Base-by-base conservation (phyloP, 2,329 filamentous ascomycete species). In the Malbranchea zuffiana region DNA sequence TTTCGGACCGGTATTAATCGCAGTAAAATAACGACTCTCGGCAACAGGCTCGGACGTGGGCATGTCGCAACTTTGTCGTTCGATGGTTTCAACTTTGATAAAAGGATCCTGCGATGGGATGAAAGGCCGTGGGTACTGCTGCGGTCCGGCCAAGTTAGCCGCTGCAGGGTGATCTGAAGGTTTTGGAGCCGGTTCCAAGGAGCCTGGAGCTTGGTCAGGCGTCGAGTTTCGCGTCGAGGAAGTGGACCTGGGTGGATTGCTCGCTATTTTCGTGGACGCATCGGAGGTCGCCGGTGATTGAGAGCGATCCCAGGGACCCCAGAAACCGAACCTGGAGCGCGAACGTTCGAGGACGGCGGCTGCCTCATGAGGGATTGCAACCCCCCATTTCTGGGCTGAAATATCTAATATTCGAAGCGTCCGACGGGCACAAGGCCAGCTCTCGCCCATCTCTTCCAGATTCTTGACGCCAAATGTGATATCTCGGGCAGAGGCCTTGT, bases 401-500 rank as follows among this genome's bases (percentile, higher is more conserved):
- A 92, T 76, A 47, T 81, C 86, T 28, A 98, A 68, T 32, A 96
- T 93, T 42, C 78, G 76, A 5, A 96, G 68, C 0, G 87, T 88
- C 8, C 88, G 74, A 36, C 87, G 73, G 6, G 87, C 88, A 50
- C 86, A 90, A 1, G 86, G 74, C 90, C 90, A 98, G 50, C 86
- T 81, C 56, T 95, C 87, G 0, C 85, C 85, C 49, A 98, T 95
- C 53, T 96, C 88, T 57, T 96, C 88, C 1, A 96, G 72, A 45
- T 94, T 84, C 51, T 84, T 88, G 28, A 94, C 72, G 1, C 88
- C 86, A 50, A 95, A 87, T 3, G 83, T 80, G 27, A 98, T 83
- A 57, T 96, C 88, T 49, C 88, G 70, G 50, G 77, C 80, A 3
- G 90, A 85, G 19, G 83, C 90, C 62, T 90, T 94, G 49, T 95